Conservation (phyloP, 176 grass and related monocot genomes). For the Juncus effusus region DNA sequence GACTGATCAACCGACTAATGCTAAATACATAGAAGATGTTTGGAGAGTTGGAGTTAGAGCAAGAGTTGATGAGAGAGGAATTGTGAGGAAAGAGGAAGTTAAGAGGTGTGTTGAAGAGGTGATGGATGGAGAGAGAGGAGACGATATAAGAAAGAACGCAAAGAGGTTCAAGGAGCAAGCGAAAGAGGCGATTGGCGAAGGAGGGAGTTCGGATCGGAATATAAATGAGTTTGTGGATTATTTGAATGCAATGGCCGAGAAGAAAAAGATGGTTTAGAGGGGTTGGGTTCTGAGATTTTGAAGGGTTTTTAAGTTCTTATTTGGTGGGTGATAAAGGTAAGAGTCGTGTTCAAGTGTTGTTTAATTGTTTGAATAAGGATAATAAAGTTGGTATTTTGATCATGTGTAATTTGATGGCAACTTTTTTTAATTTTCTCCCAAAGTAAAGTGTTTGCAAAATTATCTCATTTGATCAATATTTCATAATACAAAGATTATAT, state of each 20-base stretch:
- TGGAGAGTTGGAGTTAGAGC: slow-evolving; percentile 31
- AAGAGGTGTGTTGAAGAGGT: slow-evolving; percentile 43
- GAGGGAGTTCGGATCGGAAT: slow-evolving; percentile 35
- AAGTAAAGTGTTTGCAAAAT: no score
- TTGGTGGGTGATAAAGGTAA: no score
- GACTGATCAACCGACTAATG: slow-evolving; percentile 51
- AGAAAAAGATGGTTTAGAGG: neutral
- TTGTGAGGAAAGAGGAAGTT: slow-evolving; percentile 37
- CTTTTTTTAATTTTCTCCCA: no score
- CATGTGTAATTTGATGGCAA: no score
- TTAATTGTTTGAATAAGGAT: no score
- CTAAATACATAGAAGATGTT: slow-evolving; percentile 30
- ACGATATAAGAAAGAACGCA: slow-evolving; percentile 26
- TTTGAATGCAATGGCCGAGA: slow-evolving; percentile 16
- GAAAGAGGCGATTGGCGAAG: slow-evolving; percentile 22
- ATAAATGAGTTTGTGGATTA: slow-evolving; percentile 33
- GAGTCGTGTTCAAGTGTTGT: no score
- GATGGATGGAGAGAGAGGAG: slow-evolving; percentile 36
- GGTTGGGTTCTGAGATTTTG: no score
- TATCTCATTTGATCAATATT: no score
- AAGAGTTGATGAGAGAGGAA: neutral
- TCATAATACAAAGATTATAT: no score
- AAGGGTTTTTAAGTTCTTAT: no score
- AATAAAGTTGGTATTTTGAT: no score
- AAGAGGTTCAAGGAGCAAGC: slow-evolving; percentile 27